Conservation (phyloP, 2,329 filamentous ascomycete genomes). For the Biscogniauxia sp. region DNA sequence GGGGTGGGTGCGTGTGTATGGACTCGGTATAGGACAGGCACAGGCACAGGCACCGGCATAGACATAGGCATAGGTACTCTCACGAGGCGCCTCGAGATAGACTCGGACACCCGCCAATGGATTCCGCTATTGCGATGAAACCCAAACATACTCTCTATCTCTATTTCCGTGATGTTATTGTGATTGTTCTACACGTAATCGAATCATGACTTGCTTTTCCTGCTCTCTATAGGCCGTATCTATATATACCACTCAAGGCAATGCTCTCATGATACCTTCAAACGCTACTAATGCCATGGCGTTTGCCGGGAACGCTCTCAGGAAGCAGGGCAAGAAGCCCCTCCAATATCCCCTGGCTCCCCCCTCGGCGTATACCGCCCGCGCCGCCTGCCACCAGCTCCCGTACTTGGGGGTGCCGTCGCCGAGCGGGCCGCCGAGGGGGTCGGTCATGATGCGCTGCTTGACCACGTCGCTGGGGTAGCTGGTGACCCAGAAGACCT, state of each 20-base stretch:
- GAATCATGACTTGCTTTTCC: not conserved
- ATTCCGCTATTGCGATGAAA: slow-evolving; percentile 10
- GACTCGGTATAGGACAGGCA: slow-evolving; percentile 18
- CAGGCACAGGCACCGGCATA: slow-evolving; percentile 18
- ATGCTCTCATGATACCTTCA: slow-evolving; percentile 79
- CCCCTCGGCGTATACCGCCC: slow-evolving; percentile 69
- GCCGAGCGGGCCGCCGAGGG: slow-evolving; percentile 66
- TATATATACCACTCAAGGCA: slow-evolving; percentile 44
- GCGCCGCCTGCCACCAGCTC: slow-evolving; percentile 77
- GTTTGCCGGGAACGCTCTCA: slow-evolving; percentile 93
- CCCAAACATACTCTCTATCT: not conserved
- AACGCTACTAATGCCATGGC: slow-evolving; percentile 91
- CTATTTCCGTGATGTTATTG: slow-evolving; percentile 1
- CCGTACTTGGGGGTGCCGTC: slow-evolving; percentile 68
- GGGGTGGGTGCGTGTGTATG: slow-evolving; percentile 13
- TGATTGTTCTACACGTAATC: slow-evolving; percentile 1
- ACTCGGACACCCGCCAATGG: slow-evolving; percentile 21
- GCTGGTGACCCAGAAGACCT: slow-evolving; percentile 90
- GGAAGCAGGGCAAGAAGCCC: slow-evolving; percentile 89
- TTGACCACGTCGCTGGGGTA: slow-evolving; percentile 95
- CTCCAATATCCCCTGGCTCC: slow-evolving; percentile 86
- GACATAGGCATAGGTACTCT: slow-evolving; percentile 18
- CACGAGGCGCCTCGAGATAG: slow-evolving; percentile 20
- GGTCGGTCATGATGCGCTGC: slow-evolving; percentile 96
- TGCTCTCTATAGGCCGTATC: not conserved